A percentile compares a stretch with the other conserved stretches of the same genome.
Conservation (phyloP, 2,329 filamentous ascomycete species). For the Curvularia verruculosa region DNA sequence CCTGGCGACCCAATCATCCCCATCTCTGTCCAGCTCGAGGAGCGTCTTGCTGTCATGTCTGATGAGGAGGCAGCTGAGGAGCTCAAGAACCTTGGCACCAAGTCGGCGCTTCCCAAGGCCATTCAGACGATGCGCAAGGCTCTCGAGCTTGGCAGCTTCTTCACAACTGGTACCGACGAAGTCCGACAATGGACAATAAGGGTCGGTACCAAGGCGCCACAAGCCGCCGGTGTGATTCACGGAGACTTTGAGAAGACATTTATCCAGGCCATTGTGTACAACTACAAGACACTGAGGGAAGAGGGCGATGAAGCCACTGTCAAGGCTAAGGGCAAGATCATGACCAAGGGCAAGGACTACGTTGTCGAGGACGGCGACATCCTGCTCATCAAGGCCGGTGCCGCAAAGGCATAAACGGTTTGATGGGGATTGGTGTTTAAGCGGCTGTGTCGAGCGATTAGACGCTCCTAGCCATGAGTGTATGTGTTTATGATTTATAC, state of each 20-base stretch:
- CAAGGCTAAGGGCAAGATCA: constrained; percentile 92
- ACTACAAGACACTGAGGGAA: constrained; percentile 81
- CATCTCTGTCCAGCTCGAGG: constrained; percentile 90
- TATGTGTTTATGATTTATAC: constrained; percentile 15
- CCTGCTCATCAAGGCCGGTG: constrained; percentile 87
- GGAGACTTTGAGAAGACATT: constrained; percentile 99
- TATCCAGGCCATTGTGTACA: constrained; percentile 95
- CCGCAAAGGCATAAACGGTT: constrained; percentile 68
- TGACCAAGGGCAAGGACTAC: constrained; percentile 99
- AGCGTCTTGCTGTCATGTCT: constrained; percentile 81
- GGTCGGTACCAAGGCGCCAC: constrained; percentile 94
- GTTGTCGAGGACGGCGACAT: constrained; percentile 82
- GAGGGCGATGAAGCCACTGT: constrained; percentile 85
- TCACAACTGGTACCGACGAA: constrained; percentile 94
- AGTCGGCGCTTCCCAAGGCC: constrained; percentile 90
- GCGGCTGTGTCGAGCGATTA: constrained; percentile 1
- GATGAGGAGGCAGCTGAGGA: constrained; percentile 82
- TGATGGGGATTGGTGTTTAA: background rate
- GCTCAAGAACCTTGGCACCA: constrained; percentile 84
- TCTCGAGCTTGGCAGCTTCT: constrained; percentile 91
- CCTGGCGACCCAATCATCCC: constrained; percentile 89
- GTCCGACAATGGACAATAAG: constrained; percentile 98
- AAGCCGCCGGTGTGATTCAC: constrained; percentile 97
- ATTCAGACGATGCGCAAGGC: constrained; percentile 91
- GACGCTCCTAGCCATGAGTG: constrained; percentile 5